Conservation (phyloP, 768 basidiomycete genomes). For the Phanerochaete carnosa region DNA sequence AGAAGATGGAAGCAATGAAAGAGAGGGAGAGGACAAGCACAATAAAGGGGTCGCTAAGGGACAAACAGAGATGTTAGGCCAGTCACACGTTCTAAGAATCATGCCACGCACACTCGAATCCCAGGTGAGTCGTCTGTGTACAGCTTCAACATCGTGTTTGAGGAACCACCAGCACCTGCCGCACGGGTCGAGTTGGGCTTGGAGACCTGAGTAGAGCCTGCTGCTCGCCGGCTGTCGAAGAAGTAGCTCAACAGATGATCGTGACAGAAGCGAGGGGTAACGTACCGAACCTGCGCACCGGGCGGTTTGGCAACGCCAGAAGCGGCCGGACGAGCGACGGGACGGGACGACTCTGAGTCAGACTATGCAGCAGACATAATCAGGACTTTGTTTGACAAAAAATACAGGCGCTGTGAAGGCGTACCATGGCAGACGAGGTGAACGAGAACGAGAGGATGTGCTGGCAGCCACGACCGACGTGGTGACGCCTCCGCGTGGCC, state of each 20-base stretch:
- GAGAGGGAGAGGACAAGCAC: constrained; percentile 93
- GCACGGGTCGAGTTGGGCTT: constrained; percentile 86
- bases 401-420: constrained; percentile 10
- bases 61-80: background rate
- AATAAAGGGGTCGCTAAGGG: constrained; percentile 86
- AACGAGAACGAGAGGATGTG: constrained; percentile 19
- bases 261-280: constrained; percentile 9
- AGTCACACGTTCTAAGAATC: background rate
- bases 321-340: constrained; percentile 32
- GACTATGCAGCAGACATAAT: constrained; percentile 43
- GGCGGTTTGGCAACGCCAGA: constrained; percentile 67
- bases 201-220: constrained; percentile 50
- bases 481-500: constrained; percentile 9
- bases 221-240: constrained; percentile 63
- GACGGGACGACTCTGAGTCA: constrained; percentile 67
- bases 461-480: constrained; percentile 25
- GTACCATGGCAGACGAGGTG: constrained; percentile 29
- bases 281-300: constrained; percentile 79
- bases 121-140: constrained; percentile 99
- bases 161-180: constrained; percentile 93
- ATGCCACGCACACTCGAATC: constrained; percentile 82
- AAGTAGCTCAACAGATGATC: background rate
- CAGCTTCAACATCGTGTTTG: constrained; percentile 97
- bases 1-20: constrained; percentile 98
- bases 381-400: background rate